Conservation (phyloP, 2,329 filamentous ascomycete species). For the Mycocentrospora acerina region DNA sequence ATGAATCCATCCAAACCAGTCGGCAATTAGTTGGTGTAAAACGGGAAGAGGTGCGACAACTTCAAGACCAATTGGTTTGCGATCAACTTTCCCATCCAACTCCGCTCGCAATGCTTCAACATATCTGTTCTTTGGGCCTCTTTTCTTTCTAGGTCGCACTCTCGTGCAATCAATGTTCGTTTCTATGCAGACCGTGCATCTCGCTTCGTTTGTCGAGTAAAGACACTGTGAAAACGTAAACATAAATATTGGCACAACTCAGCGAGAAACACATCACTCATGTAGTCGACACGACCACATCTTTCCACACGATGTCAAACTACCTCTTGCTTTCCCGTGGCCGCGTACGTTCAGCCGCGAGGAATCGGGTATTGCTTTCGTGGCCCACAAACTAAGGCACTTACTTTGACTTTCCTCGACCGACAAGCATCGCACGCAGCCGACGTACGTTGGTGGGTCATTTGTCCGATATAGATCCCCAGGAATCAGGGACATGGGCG, state of each 20-base stretch:
- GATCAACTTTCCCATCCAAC: slow-evolving; percentile 1
- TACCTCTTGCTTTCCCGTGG: no score
- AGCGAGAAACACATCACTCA: no score
- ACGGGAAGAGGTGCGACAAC: slow-evolving; percentile 10
- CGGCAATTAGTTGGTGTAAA: slow-evolving; percentile 11
- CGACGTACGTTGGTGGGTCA: slow-evolving; percentile 12
- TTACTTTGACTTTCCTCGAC: slow-evolving; percentile 22
- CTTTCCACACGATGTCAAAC: no score
- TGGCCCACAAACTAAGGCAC: not conserved
- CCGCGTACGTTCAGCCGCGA: no score
- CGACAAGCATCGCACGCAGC: slow-evolving; percentile 24
- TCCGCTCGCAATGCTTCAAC: slow-evolving; percentile 9
- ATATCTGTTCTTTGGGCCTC: slow-evolving; percentile 22
- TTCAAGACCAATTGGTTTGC: slow-evolving; percentile 1
- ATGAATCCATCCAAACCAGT: slow-evolving; percentile 26
- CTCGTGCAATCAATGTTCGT: slow-evolving; percentile 16
- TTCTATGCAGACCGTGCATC: slow-evolving; percentile 15
- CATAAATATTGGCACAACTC: no score
- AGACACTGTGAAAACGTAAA: slow-evolving; percentile 7
- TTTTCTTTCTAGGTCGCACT: slow-evolving; percentile 16
- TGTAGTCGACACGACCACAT: no score
- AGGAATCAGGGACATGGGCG: not conserved
- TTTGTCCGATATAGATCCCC: slow-evolving; percentile 7
- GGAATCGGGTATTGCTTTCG: no score
- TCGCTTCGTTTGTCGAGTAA: not conserved